Percentiles rank a stretch among this genome's conserved stretches.
Conservation (phyloP, 345 rosid species). For the Moricandia moricandioides region DNA sequence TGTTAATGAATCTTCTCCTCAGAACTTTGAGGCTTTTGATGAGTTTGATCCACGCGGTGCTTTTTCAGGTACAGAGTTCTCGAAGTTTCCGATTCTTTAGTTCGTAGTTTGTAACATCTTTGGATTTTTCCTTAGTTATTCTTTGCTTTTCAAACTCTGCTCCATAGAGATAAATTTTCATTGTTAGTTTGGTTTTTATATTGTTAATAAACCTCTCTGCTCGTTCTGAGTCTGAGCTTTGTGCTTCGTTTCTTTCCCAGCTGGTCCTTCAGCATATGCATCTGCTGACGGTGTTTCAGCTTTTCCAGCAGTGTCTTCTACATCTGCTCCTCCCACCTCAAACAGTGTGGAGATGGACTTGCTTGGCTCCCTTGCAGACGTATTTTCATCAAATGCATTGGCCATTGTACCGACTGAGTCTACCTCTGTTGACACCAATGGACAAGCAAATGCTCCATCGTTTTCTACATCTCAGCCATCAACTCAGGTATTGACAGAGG, state of each 20-base stretch:
- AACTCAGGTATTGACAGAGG: constrained; percentile 56
- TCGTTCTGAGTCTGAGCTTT: constrained; percentile 14
- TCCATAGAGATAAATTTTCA: neutral
- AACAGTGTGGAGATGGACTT: constrained; percentile 73
- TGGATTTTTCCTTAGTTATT: neutral
- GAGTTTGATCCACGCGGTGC: constrained; percentile 92
- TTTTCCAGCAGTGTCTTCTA: constrained; percentile 29
- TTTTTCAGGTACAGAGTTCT: constrained; percentile 53
- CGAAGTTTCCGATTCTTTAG: neutral
- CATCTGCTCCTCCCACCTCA: constrained; percentile 42
- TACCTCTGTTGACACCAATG: constrained; percentile 47
- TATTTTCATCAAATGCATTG: constrained; percentile 49
- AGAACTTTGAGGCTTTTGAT: constrained; percentile 51
- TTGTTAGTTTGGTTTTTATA: constrained; percentile 1
- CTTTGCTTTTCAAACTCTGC: neutral
- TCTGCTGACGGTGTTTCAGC: constrained; percentile 40
- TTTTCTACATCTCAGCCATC: constrained; percentile 57
- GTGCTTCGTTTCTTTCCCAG: constrained; percentile 24
- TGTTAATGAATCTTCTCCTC: constrained; percentile 34
- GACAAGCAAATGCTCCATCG: constrained; percentile 45
- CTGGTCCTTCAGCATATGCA: constrained; percentile 36
- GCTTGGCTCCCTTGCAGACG: constrained; percentile 74
- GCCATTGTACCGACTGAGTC: constrained; percentile 67
- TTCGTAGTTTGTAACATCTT: neutral
- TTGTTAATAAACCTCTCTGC: neutral